Percentiles rank a stretch among this genome's conserved stretches.
Evolutionary conservation across 805 yeast species (phyloP).

Genomic region (Candida nanaspora): DNA sequence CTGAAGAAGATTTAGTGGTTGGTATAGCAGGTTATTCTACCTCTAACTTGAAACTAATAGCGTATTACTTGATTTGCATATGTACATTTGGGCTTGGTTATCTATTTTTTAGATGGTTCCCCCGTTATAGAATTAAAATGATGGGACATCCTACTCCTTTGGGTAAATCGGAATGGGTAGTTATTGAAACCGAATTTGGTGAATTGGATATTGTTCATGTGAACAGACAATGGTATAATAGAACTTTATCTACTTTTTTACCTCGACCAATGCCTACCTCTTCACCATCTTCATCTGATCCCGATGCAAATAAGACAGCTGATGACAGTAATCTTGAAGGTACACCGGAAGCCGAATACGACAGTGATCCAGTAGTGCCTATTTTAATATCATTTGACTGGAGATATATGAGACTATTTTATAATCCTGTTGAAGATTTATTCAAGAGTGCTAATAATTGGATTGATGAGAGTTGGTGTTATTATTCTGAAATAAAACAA

Average conservation of each 20-base stretch:
- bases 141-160: slow-evolving; percentile 62
- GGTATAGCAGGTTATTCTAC: slow-evolving; percentile 88
- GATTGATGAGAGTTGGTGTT: slow-evolving; percentile 77
- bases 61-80: slow-evolving; percentile 50
- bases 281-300: slow-evolving; percentile 6
- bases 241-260: slow-evolving; percentile 65
- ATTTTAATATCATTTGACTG: slow-evolving; percentile 66
- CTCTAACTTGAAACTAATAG: slow-evolving; percentile 33
- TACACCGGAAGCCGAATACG: slow-evolving; percentile 13
- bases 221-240: slow-evolving; percentile 54
- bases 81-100: slow-evolving; percentile 67
- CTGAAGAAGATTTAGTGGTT: slow-evolving; percentile 91
- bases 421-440: slow-evolving; percentile 81
- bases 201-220: slow-evolving; percentile 61
- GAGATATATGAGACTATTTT: slow-evolving; percentile 75
- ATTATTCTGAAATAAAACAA: slow-evolving; percentile 42
- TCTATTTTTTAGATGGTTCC: slow-evolving; percentile 78
- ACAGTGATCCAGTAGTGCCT: slow-evolving; percentile 62
- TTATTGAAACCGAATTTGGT: slow-evolving; percentile 90
- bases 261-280: slow-evolving; percentile 17
- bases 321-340: slow-evolving; percentile 9
- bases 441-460: slow-evolving; percentile 80
- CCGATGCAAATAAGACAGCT: slow-evolving; percentile 20
- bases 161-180: slow-evolving; percentile 87
- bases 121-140: slow-evolving; percentile 59